Evolutionary conservation across 2,329 filamentous ascomycete species (phyloP), one percentile per base, ranked within the genome.

Genomic region (Alternaria hordeiaustralica): DNA sequence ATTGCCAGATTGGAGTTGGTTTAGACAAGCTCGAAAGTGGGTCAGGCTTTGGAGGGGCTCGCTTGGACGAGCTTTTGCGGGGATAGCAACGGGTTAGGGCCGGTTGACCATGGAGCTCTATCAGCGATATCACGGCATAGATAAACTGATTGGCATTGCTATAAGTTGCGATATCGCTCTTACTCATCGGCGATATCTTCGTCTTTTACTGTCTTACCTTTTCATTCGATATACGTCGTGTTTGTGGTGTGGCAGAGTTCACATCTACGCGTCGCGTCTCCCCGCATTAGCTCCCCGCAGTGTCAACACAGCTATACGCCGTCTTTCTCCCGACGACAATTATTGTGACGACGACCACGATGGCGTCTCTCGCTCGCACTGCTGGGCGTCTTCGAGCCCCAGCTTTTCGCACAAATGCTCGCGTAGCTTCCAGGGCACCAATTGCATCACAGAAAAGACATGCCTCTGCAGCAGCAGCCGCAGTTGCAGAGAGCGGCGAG

Each of bases 401-500:
- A 15, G n/a, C 70, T 12, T 20, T 68, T 43, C 67, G 66, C 26
- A 58, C 65, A 56, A 64, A 69, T 63, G 65, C 66, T 36, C 69
- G 65, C 10, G 59, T 68, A n/a, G 53, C 65, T 5, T 51, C 64
- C 11, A 67, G 58, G 55, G 60, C 71, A 21, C 69, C 75, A 54
- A 64, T 66, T 55, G 70, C 69, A 13, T 55, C 73, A 18, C 71
- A 64, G 23, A 68, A 74, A 59, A 72, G 71, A 54, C 73, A 78
- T 75, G 78, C 78, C 28, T 76, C 78, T 10, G 71, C 76, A 3
- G 69, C 73, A 23, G 71, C 74, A 18, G 69, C 74, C 18, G 73
- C 75, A 6, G 71, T 75, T 20, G 69, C 80, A 47, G 71, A 72
- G 36, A 77, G 75, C 57, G 61, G 70, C 56, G 82, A 83, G 69